These are phyloP conservation scores for Kockiozyma suomiensis DNA, from an alignment of 805 yeast species.

Conservation along the genomic window DNA sequence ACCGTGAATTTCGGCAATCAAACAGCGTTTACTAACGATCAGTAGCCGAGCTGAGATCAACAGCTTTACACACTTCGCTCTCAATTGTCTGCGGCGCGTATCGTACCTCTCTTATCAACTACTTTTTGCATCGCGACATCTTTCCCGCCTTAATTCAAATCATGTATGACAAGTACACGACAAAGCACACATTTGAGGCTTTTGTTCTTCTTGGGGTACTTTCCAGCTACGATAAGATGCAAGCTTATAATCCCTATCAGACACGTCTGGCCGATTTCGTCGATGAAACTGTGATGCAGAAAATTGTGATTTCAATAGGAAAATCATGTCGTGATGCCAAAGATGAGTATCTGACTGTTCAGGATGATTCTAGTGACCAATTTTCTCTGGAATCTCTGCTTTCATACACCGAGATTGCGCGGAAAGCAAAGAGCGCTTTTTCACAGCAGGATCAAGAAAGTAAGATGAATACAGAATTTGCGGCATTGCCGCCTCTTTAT, in stretches of 20 bases:
- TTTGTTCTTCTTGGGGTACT: conserved; percentile 44
- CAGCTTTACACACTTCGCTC: conserved; percentile 40
- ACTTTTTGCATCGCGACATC: conserved; percentile 44
- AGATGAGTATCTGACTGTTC: conserved; percentile 19
- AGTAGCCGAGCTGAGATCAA: conserved; percentile 30
- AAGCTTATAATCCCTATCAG: conserved; percentile 44
- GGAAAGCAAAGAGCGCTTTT: conserved; percentile 24
- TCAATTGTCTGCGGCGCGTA: conserved; percentile 41
- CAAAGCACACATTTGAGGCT: conserved; percentile 42
- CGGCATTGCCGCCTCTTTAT: conserved; percentile 22
- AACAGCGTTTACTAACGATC: background rate
- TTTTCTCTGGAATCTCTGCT: conserved; percentile 27
- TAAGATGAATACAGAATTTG: conserved; percentile 15
- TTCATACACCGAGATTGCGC: conserved; percentile 24
- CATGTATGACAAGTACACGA: conserved; percentile 38
- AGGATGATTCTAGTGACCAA: conserved; percentile 23
- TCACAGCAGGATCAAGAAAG: conserved; percentile 17
- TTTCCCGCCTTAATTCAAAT: conserved; percentile 44
- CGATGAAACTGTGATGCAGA: conserved; percentile 43
- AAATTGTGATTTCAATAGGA: conserved; percentile 35
- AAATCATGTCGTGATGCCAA: conserved; percentile 8
- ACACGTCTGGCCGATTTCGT: conserved; percentile 46
- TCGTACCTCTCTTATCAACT: conserved; percentile 42
- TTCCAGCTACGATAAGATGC: conserved; percentile 44
- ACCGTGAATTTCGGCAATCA: background rate